Conservation (phyloP, 1,284 basidiomycete species). For the Microbotryum violaceum region DNA sequence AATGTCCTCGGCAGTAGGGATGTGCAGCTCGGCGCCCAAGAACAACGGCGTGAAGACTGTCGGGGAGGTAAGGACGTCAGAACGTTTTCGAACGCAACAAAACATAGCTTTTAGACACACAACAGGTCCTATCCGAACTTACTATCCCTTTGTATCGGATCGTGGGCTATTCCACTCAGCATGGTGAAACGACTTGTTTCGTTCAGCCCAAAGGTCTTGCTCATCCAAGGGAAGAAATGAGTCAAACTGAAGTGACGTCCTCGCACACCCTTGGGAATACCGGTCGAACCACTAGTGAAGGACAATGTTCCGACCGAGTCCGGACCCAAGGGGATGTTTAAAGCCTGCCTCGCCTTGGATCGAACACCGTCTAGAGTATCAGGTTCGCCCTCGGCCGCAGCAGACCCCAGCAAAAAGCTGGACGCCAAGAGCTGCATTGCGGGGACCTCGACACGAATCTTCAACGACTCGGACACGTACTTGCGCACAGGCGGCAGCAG, state of each 20-base stretch:
- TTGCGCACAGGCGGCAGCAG: conserved; percentile 76
- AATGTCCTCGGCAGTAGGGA: conserved; percentile 95
- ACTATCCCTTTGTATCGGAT: conserved; percentile 99
- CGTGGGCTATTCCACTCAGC: conserved; percentile 98
- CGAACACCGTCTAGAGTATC: conserved; percentile 49
- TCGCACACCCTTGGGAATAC: conserved; percentile 94
- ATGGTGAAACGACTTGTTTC: conserved; percentile 86
- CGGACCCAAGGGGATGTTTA: conserved; percentile 78
- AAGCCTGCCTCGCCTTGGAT: conserved; percentile 52
- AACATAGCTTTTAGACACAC: background rate
- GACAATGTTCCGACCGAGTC: conserved; percentile 92
- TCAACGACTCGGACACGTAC: conserved; percentile 71
- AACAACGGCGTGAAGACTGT: conserved; percentile 97
- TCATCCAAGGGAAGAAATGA: conserved; percentile 99
- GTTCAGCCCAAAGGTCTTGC: conserved; percentile 69
- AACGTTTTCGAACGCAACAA: conserved; percentile 13
- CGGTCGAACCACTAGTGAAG: conserved; percentile 96
- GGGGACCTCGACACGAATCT: conserved; percentile 87
- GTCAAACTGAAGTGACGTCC: conserved; percentile 94
- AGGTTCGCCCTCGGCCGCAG: conserved; percentile 30
- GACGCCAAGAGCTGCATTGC: conserved; percentile 66
- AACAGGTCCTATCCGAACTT: conserved; percentile 41
- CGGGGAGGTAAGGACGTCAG: background rate
- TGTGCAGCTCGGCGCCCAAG: conserved; percentile 90
- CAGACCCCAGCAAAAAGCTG: conserved; percentile 63